Percentiles rank a stretch among this genome's conserved stretches.
Conservation (phyloP, 1,284 basidiomycete genomes). For the Moesziomyces sp. region DNA sequence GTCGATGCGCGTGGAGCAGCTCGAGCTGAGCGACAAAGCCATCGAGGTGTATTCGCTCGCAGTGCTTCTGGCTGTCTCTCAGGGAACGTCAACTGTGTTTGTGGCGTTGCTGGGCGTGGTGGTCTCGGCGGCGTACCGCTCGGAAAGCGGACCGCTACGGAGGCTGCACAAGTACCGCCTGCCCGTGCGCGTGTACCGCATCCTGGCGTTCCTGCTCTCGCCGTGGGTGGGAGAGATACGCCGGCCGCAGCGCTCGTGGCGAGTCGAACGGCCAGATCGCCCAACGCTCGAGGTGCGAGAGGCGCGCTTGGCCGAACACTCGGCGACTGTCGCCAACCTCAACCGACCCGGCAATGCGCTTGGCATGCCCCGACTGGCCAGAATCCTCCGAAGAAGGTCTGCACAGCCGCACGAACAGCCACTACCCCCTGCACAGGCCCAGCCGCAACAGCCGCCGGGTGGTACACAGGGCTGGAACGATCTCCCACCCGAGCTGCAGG, state of each 20-base stretch:
- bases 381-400: slow-evolving; percentile 17
- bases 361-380: slow-evolving; percentile 17
- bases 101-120: slow-evolving; percentile 7
- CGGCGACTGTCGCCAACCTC: slow-evolving; percentile 9
- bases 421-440: background rate
- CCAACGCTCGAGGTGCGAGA: slow-evolving; percentile 17
- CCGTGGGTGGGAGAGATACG: slow-evolving; percentile 24
- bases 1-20: slow-evolving; percentile 13
- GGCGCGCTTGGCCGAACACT: slow-evolving; percentile 29
- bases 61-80: slow-evolving; percentile 21
- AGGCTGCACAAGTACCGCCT: slow-evolving; percentile 22
- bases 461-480: slow-evolving; percentile 14
- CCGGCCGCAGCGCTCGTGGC: slow-evolving; percentile 25
- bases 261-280: slow-evolving; percentile 20
- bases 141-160: background rate
- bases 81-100: slow-evolving; percentile 6
- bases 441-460: background rate
- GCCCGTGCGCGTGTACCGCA: slow-evolving; percentile 13
- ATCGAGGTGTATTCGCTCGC: slow-evolving; percentile 19
- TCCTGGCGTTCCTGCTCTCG: slow-evolving; percentile 2
- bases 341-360: background rate
- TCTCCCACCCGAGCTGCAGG: slow-evolving; percentile 6
- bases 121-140: slow-evolving; percentile 27
- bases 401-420: background rate
- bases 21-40: slow-evolving; percentile 20